phyloP scores from a whole-genome alignment of 208 protist species.

The Leishmania turanica region DNA sequence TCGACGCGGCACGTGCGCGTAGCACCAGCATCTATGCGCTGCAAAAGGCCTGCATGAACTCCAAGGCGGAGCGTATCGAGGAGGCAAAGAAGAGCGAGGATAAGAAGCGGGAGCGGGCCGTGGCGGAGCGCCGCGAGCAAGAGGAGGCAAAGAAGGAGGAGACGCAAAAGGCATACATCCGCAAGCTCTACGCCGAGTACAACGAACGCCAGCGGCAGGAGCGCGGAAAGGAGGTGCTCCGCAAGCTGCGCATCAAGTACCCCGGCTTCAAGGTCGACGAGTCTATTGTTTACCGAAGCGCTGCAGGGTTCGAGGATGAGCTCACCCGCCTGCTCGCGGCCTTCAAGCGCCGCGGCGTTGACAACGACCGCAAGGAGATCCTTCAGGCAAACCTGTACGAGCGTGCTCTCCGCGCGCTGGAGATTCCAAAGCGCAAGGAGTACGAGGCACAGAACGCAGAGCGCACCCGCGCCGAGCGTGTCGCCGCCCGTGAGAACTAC shows the following conservation, averaged over 20 bases:
- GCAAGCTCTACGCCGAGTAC: slow-evolving; percentile 57
- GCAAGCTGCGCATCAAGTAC: slow-evolving; percentile 73
- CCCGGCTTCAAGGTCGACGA: slow-evolving; percentile 66
- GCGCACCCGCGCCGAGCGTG: slow-evolving; percentile 53
- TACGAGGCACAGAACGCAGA: slow-evolving; percentile 56
- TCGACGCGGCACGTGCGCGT: slow-evolving; percentile 42
- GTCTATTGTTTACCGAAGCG: slow-evolving; percentile 51
- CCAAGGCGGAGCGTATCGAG: slow-evolving; percentile 40
- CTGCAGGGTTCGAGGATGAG: slow-evolving; percentile 69
- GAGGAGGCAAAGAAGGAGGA: slow-evolving; percentile 62
- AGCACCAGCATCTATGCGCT: slow-evolving; percentile 44
- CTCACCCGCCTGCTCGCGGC: slow-evolving; percentile 55
- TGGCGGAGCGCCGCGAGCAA: slow-evolving; percentile 42
- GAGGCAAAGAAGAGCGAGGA: slow-evolving; percentile 38
- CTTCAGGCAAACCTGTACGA: slow-evolving; percentile 76
- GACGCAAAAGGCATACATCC: slow-evolving; percentile 37
- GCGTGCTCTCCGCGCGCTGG: slow-evolving; percentile 60
- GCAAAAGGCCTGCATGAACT: slow-evolving; percentile 46
- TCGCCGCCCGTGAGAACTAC: slow-evolving; percentile 61
- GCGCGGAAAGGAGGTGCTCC: slow-evolving; percentile 60
- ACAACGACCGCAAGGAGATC: slow-evolving; percentile 58
- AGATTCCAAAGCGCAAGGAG: slow-evolving; percentile 73
- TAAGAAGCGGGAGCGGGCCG: slow-evolving; percentile 37
- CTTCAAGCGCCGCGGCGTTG: slow-evolving; percentile 18
- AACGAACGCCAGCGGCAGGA: slow-evolving; percentile 63